Evolutionary conservation across 2,329 filamentous ascomycete species (phyloP).

Genomic region (Nothophoma quercina): DNA sequence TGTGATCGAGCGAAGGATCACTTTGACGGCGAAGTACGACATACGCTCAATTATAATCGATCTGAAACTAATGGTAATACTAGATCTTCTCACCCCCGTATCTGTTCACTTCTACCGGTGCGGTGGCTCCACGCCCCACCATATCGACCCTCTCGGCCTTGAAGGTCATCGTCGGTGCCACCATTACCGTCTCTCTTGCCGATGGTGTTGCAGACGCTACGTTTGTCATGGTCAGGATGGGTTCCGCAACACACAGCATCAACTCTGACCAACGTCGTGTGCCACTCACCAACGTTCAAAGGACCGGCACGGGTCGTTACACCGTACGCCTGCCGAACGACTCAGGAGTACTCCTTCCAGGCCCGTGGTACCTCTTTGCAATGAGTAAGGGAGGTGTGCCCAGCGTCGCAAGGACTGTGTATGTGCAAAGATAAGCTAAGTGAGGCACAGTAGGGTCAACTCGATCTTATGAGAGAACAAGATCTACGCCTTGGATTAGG

Average conservation of each 20-base stretch:
- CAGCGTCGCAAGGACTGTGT: slow-evolving; percentile 23
- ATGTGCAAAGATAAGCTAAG: no score
- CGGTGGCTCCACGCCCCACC: slow-evolving; percentile 19
- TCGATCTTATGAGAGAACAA: no score
- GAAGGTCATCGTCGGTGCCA: not conserved
- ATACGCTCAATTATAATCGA: no score
- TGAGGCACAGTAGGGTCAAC: no score
- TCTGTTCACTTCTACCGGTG: slow-evolving; percentile 51
- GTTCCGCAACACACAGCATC: slow-evolving; percentile 32
- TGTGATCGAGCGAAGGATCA: slow-evolving; percentile 50
- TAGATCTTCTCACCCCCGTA: slow-evolving; percentile 65
- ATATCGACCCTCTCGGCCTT: slow-evolving; percentile 10
- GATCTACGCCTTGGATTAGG: no score
- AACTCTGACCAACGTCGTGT: slow-evolving; percentile 33
- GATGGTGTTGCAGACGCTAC: not conserved
- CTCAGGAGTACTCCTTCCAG: slow-evolving; percentile 21
- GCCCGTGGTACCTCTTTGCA: slow-evolving; percentile 31
- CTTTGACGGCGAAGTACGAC: slow-evolving; percentile 56
- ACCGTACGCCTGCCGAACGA: slow-evolving; percentile 19
- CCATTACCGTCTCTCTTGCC: not conserved
- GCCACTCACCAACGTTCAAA: slow-evolving; percentile 15
- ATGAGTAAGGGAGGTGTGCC: slow-evolving; percentile 28
- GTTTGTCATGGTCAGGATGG: slow-evolving; percentile 27
- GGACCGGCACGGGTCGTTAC: slow-evolving; percentile 1
- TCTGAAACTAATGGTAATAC: no score